Evolutionary conservation across 1,284 basidiomycete species (phyloP), one percentile per base, ranked within the genome.

Genomic region (Golubevia sp.): DNA sequence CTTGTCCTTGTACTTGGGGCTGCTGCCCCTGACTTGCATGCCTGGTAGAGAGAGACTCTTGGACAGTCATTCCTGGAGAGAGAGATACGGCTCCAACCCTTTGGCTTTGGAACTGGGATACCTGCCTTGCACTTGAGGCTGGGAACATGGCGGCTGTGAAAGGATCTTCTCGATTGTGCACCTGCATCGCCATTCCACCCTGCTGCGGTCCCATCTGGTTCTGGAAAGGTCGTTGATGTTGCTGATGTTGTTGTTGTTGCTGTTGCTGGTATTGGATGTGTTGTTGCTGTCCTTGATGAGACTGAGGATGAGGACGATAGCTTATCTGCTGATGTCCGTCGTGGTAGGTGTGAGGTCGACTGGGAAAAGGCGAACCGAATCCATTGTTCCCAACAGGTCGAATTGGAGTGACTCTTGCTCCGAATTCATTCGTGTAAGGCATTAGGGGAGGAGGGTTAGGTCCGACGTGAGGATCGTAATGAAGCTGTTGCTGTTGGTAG

Each of bases 41-140:
- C 18, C 38, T 44, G 18, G 38, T 13, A 44, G 38, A 44, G 38
- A 80, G 52, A 30, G 72, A 64, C 59, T 78, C 70, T 56, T 78
- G 77, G 18, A 79, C 73, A 13, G 76, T 79, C 76, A 77, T 80
- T 24, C 77, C 77, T 0, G 77, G 77, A 58, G 71, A 69, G 50
- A 76, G 57, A 6, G 62, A 66, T 4, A 68, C 63, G 11, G 65
- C 59, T 52, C 65, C 21, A 52, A 34, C 23, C 58, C 68, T 61
- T 63, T 79, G 77, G 44, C 68, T 61, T 63, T 79, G 77, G 44
- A 79, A 77, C 49, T 78, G 72, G 20, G 76, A 69, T 2, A 79
- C 77, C 51, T 76, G 73, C 5, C 76, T 65, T 3, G 73, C 70
- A 59, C 76, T 79, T 38, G 76, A 76, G 20, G 71, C 70, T 1